Percentiles rank a stretch among this genome's conserved stretches.
Conservation (phyloP, 2,329 filamentous ascomycete species). For the Epichloe coenophiala region DNA sequence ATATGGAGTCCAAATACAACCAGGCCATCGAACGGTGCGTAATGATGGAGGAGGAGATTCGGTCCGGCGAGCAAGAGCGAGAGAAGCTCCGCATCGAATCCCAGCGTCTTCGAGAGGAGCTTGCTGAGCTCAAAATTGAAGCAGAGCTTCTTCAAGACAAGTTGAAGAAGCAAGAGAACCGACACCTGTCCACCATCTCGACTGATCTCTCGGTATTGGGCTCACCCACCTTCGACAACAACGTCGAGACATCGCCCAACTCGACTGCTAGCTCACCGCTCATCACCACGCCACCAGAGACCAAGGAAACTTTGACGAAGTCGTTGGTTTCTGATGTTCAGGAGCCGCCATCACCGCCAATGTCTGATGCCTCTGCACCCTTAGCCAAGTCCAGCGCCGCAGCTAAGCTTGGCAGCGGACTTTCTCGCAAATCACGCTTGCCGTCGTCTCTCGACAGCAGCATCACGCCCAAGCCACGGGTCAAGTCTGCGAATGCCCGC, state of each 20-base stretch:
- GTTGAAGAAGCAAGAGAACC: constrained; percentile 55
- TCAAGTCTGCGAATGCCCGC: constrained; percentile 23
- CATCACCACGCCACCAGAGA: constrained; percentile 68
- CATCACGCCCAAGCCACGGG: constrained; percentile 43
- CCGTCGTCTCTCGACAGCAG: constrained; percentile 42
- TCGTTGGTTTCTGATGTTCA: constrained; percentile 50
- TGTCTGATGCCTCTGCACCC: constrained; percentile 69
- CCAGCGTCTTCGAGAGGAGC: constrained; percentile 78
- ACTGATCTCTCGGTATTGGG: constrained; percentile 51
- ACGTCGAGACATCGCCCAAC: constrained; percentile 59
- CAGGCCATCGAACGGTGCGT: constrained; percentile 83
- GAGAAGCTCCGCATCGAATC: constrained; percentile 80
- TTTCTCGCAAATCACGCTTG: constrained; percentile 34
- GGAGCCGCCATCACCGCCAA: constrained; percentile 85
- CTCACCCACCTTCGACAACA: constrained; percentile 60
- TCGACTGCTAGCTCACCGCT: constrained; percentile 89
- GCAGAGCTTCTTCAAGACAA: constrained; percentile 91
- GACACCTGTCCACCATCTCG: constrained; percentile 45
- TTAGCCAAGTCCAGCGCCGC: constrained; percentile 38
- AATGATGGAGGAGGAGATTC: constrained; percentile 91
- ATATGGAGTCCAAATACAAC: constrained; percentile 95
- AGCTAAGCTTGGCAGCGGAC: constrained; percentile 15
- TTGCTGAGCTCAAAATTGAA: constrained; percentile 88
- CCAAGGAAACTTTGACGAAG: constrained; percentile 48
- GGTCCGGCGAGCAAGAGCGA: constrained; percentile 79